phyloP scores from a whole-genome alignment of 306 rosid species.

The Acmispon strigosus region DNA sequence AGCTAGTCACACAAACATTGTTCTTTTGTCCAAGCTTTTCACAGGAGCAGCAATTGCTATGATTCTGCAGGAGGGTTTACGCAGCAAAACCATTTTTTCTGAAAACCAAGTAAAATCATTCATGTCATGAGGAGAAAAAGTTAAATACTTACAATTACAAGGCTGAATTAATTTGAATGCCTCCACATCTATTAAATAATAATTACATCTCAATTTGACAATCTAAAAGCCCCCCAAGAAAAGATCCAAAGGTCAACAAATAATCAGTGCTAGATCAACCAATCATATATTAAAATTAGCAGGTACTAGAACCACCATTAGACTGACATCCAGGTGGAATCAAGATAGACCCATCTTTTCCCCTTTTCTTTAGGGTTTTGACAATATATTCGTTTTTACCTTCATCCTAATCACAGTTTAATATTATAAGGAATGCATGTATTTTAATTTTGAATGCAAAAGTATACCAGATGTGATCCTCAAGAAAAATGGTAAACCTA shows the following conservation, averaged over 20 bases:
- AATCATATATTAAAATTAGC: not conserved
- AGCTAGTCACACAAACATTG: constrained; percentile 48
- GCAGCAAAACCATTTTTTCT: constrained; percentile 99
- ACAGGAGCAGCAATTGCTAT: constrained; percentile 30
- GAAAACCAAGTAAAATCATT: constrained; percentile 38
- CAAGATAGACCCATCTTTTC: not conserved
- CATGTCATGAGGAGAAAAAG: constrained; percentile 5
- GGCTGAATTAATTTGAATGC: not conserved
- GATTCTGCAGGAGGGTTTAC: constrained; percentile 64
- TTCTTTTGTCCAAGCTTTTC: constrained; percentile 44
- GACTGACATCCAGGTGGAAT: not conserved
- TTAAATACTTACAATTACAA: not conserved
- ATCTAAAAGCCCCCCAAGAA: not conserved
- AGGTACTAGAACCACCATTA: not conserved
- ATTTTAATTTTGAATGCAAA: not conserved
- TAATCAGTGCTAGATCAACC: not conserved
- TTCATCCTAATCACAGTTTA: not conserved
- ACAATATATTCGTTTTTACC: not conserved
- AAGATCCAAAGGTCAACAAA: not conserved
- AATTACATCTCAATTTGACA: not conserved
- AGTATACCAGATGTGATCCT: not conserved
- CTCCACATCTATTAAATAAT: not conserved
- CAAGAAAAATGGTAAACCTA: not conserved
- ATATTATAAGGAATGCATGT: not conserved
- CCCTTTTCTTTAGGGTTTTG: not conserved